A percentile compares a stretch with the other conserved stretches of the same genome.
Conservation (phyloP, 2,329 filamentous ascomycete species). For the Cyclaneusma minus region DNA sequence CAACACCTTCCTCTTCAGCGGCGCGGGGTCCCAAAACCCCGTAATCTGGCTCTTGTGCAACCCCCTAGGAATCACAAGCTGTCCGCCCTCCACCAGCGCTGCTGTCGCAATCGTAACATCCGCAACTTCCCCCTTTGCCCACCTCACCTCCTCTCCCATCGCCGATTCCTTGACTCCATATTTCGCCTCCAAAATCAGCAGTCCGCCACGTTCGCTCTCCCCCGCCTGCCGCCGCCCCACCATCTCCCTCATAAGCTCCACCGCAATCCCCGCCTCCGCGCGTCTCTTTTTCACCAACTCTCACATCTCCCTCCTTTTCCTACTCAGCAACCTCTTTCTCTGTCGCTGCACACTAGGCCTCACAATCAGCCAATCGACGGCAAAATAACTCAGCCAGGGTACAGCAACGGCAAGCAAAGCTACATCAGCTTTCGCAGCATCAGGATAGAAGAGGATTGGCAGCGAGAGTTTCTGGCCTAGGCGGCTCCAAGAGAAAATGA, state of each 20-base stretch:
- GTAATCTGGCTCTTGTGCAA: slow-evolving; percentile 24
- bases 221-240: slow-evolving; percentile 21
- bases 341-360: slow-evolving; percentile 21
- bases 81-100: slow-evolving; percentile 24
- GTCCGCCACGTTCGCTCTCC: slow-evolving; percentile 19
- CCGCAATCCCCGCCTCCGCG: slow-evolving; percentile 22
- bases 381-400: slow-evolving; percentile 23
- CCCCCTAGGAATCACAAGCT: slow-evolving; percentile 21
- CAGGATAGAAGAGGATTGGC: slow-evolving; percentile 22
- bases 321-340: slow-evolving; percentile 19
- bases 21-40: slow-evolving; percentile 27
- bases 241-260: slow-evolving; percentile 23
- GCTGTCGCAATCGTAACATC: slow-evolving; percentile 28
- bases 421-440: slow-evolving; percentile 19
- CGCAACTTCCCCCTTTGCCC: slow-evolving; percentile 14
- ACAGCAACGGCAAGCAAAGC: slow-evolving; percentile 20
- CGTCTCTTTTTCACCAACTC: slow-evolving; percentile 20
- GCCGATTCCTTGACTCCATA: slow-evolving; percentile 22
- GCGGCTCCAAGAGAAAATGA: slow-evolving; percentile 23
- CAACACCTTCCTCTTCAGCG: slow-evolving; percentile 22
- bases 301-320: slow-evolving; percentile 21
- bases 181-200: slow-evolving; percentile 23
- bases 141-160: slow-evolving; percentile 10
- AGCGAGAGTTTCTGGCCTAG: slow-evolving; percentile 23
- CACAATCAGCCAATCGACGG: slow-evolving; percentile 24